These are phyloP conservation scores for Pholiota adiposa DNA, from an alignment of 1,284 basidiomycete species.

Conservation along the genomic window DNA sequence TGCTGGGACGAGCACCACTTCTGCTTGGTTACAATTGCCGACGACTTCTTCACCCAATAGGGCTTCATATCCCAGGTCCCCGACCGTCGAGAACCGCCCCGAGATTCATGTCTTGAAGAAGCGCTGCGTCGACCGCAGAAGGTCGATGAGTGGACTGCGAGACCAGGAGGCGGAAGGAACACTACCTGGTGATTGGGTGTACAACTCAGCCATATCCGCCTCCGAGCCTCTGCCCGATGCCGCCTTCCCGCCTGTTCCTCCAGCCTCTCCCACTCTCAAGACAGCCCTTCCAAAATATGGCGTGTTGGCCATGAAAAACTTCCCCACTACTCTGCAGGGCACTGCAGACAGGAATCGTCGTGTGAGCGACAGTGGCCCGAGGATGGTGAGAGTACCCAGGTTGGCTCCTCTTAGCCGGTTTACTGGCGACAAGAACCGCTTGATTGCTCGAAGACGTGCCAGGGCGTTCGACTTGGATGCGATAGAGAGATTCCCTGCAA, in stretches of 20 bases:
- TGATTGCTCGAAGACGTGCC: conserved; percentile 17
- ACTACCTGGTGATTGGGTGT: conserved; percentile 48
- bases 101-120: conserved; percentile 53
- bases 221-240: conserved; percentile 34
- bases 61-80: neutral
- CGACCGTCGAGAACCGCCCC: conserved; percentile 8
- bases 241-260: conserved; percentile 11
- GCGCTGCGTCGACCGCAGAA: conserved; percentile 57
- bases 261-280: conserved; percentile 12
- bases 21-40: conserved; percentile 2
- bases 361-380: conserved; percentile 20
- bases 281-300: conserved; percentile 10
- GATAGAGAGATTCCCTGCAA: conserved; percentile 9
- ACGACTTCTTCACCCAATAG: neutral
- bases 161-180: conserved; percentile 18
- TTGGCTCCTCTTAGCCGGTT: conserved; percentile 16
- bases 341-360: conserved; percentile 13
- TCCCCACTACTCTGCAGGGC: conserved; percentile 1
- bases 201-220: conserved; percentile 50
- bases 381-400: neutral
- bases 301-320: conserved; percentile 10
- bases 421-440: conserved; percentile 5
- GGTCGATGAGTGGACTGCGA: conserved; percentile 44
- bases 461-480: neutral
- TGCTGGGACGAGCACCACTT: conserved; percentile 3